phyloP scores from a whole-genome alignment of 2,329 filamentous ascomycete genomes.

The Epichloe hybrida region DNA sequence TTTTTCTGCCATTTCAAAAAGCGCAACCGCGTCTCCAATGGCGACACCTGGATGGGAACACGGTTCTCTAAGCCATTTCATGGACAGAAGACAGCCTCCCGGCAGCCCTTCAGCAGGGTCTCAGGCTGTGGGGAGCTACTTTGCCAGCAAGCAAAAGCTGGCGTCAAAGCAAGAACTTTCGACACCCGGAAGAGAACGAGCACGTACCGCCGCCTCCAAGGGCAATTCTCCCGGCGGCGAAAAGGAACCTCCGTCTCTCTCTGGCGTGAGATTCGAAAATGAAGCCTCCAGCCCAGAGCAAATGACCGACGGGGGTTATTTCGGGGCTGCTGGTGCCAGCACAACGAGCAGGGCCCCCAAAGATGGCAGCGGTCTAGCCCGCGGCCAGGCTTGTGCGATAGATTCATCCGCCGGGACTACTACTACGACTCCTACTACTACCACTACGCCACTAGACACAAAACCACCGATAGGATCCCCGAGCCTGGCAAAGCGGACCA shows the following conservation, averaged over 20 bases:
- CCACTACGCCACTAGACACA: not conserved
- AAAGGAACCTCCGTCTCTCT: conserved; percentile 21
- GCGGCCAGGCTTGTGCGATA: not conserved
- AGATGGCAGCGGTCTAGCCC: not conserved
- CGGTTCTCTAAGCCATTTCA: conserved; percentile 31
- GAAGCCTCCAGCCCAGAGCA: conserved; percentile 7
- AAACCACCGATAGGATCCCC: conserved; percentile 5
- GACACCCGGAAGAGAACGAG: conserved; percentile 15
- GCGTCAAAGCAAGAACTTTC: conserved; percentile 16
- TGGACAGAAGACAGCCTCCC: conserved; percentile 37
- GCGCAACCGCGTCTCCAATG: conserved; percentile 55
- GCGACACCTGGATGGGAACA: conserved; percentile 63
- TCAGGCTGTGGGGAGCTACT: conserved; percentile 40
- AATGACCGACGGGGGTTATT: not conserved
- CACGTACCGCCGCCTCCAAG: conserved; percentile 24
- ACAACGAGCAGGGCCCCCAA: not conserved
- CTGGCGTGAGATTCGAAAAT: conserved; percentile 11
- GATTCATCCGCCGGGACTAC: not conserved
- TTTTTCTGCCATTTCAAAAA: conserved; percentile 60
- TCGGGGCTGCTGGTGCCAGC: not conserved
- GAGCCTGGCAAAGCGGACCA: conserved; percentile 8
- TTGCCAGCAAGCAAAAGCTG: conserved; percentile 28
- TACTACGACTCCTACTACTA: not conserved
- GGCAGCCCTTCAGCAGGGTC: conserved; percentile 36
- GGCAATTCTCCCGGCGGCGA: conserved; percentile 26